Evolutionary conservation across 2,329 filamentous ascomycete genomes (phyloP).

Genomic region (Aspergillus ruber): DNA sequence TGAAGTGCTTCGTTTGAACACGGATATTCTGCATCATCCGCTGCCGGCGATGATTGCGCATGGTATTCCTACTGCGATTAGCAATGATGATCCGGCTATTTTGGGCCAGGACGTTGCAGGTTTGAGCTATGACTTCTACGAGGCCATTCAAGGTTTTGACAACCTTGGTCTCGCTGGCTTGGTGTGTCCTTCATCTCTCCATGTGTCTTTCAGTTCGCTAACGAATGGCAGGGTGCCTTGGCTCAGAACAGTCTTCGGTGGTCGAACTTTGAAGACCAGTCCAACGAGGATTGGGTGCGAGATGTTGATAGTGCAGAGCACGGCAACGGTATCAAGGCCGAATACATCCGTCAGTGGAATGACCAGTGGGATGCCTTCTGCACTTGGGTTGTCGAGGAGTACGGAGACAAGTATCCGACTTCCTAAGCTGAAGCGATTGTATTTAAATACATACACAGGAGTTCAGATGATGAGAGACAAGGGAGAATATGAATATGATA

Average conservation of each 20-base stretch:
- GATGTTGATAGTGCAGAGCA: slow-evolving; percentile 66
- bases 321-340: slow-evolving; percentile 62
- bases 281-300: slow-evolving; percentile 60
- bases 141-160: slow-evolving; percentile 82
- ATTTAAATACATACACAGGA: background rate
- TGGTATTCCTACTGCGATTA: slow-evolving; percentile 72
- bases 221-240: slow-evolving; percentile 48
- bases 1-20: slow-evolving; percentile 72
- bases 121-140: slow-evolving; percentile 89
- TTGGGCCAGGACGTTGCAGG: slow-evolving; percentile 73
- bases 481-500: no score
- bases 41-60: slow-evolving; percentile 75
- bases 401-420: slow-evolving; percentile 2
- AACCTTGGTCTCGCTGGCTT: slow-evolving; percentile 83
- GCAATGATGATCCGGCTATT: slow-evolving; percentile 86
- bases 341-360: slow-evolving; percentile 68
- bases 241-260: slow-evolving; percentile 87
- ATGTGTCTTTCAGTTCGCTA: no score
- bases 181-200: no score
- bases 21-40: slow-evolving; percentile 67
- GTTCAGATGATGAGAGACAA: no score
- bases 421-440: background rate
- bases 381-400: slow-evolving; percentile 63
- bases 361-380: slow-evolving; percentile 81
- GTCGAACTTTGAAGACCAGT: slow-evolving; percentile 77